phyloP scores from a whole-genome alignment of 2,329 filamentous ascomycete species.

The Intubia oerlemansii region DNA sequence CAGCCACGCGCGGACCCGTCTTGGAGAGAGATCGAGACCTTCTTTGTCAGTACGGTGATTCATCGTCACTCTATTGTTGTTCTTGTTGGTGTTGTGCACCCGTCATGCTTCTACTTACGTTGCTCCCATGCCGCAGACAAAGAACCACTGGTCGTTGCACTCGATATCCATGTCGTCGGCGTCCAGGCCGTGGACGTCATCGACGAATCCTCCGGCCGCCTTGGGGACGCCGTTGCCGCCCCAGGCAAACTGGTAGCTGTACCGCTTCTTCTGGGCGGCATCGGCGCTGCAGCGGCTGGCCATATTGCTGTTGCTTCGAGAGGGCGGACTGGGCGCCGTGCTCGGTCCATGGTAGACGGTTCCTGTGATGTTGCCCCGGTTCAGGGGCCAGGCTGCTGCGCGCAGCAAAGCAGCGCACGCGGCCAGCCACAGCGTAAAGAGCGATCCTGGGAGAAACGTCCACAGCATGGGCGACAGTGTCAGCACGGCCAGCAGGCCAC shows the following conservation, averaged over 20 bases:
- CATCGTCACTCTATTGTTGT: too few relatives aligned
- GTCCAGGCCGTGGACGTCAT: not conserved
- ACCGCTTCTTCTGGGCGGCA: too few relatives aligned
- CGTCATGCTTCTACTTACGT: conserved; percentile 9
- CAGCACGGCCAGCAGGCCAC: conserved; percentile 11
- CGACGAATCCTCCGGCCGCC: too few relatives aligned
- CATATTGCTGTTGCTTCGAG: too few relatives aligned
- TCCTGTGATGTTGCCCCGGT: conserved; percentile 5
- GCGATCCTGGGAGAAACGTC: conserved; percentile 12
- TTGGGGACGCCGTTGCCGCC: too few relatives aligned
- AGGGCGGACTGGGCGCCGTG: too few relatives aligned
- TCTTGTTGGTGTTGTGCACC: not conserved
- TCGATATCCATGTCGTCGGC: conserved; percentile 9
- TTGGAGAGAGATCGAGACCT: conserved; percentile 13
- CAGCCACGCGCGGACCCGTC: conserved; percentile 15
- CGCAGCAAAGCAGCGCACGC: conserved; percentile 9
- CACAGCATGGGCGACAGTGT: conserved; percentile 10
- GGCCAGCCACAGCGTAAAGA: conserved; percentile 12
- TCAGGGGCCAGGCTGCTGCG: conserved; percentile 12
- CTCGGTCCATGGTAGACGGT: conserved; percentile 3
- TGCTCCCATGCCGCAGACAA: conserved; percentile 14
- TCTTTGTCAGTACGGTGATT: not conserved
- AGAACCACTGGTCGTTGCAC: conserved; percentile 15
- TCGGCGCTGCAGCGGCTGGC: too few relatives aligned
- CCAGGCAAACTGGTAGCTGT: too few relatives aligned